A percentile compares a stretch with the other conserved stretches of the same genome.
phyloP scores from a whole-genome alignment of 1,284 basidiomycete genomes.

The Hypsizygus ulmarius region DNA sequence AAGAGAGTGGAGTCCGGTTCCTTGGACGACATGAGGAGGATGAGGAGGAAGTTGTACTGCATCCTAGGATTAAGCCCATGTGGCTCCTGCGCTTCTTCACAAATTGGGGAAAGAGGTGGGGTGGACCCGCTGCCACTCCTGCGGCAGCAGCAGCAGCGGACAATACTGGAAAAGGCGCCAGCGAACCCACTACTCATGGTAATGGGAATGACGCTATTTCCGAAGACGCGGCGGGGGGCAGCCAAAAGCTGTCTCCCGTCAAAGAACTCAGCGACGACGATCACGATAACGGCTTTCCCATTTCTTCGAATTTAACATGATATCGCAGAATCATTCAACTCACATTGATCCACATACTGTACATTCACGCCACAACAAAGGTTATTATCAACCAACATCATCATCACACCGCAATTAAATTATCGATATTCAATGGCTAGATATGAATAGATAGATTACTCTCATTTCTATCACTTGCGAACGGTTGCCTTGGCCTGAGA shows the following conservation, averaged over 20 bases:
- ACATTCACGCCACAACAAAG: not conserved
- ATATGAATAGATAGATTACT: slow-evolving; percentile 10
- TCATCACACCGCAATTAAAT: slow-evolving; percentile 14
- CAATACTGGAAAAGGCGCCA: slow-evolving; percentile 3
- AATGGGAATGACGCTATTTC: not conserved
- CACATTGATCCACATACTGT: not conserved
- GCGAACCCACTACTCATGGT: not conserved
- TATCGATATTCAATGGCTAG: slow-evolving; percentile 16
- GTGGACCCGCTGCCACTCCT: slow-evolving; percentile 24
- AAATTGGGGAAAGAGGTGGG: slow-evolving; percentile 60
- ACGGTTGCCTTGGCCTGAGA: slow-evolving; percentile 60
- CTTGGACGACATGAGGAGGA: slow-evolving; percentile 31
- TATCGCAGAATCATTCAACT: not conserved
- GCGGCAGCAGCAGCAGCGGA: slow-evolving; percentile 12
- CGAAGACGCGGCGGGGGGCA: not conserved
- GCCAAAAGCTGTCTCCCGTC: not conserved
- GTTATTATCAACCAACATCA: slow-evolving; percentile 10
- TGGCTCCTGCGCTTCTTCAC: slow-evolving; percentile 74
- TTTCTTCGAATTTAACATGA: slow-evolving; percentile 2
- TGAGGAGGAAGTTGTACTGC: slow-evolving; percentile 53
- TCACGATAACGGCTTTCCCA: slow-evolving; percentile 1
- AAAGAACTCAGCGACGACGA: not conserved
- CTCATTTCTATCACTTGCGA: slow-evolving; percentile 37
- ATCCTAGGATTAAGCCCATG: slow-evolving; percentile 62
- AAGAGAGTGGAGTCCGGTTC: slow-evolving; percentile 40